Evolutionary conservation across 371 early-diverging fungal genomes (phyloP), one percentile per base, ranked within the genome.

Genomic region (Mucor indicus): DNA sequence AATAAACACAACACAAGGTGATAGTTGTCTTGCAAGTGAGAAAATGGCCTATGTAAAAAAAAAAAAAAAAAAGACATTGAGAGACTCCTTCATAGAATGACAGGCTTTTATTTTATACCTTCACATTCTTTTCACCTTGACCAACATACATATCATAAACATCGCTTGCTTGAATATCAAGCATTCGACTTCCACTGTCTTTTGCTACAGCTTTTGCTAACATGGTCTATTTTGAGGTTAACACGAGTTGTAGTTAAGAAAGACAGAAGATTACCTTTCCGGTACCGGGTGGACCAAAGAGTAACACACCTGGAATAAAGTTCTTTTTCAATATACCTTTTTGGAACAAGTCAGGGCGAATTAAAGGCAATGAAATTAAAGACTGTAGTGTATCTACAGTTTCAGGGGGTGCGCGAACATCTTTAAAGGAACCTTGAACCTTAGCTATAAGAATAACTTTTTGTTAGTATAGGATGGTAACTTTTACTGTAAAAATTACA

Each of bases 271-370:
- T n/a, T n/a, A 68, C 66, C 63, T 71, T 98, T 48, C 98, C 97
- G 10, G 97, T 97, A 29, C 98, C 98, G 3, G 99, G 98, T 4
- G 98, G 98, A 8, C 99, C 98, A 78, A 97, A 96, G 25, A 98
- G 71, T 11, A 98, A 81, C 22, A 95, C 79, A 10, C 95, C 95
- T 30, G 87, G 77, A 23, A 91, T 82, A 38, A 85, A 80, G 49
- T 90, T 84, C 24, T 84, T 79, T 48, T 80, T 75, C 35, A 95
- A 71, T 12, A 95, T 78, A 8, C 95, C 95, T 16, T 70, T 63
- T 20, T 74, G 67, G 60, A 92, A 95, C 47, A 86, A 73, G 33
- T 89, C 84, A 4, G 94, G 95, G 5, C 88, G 79, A 21, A 87
- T 68, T 38, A 94, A 72, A 6, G 95, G 95, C 21, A 94, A 71